phyloP scores from a whole-genome alignment of 2,329 filamentous ascomycete genomes.

The Aspergillus puulaauensis region DNA sequence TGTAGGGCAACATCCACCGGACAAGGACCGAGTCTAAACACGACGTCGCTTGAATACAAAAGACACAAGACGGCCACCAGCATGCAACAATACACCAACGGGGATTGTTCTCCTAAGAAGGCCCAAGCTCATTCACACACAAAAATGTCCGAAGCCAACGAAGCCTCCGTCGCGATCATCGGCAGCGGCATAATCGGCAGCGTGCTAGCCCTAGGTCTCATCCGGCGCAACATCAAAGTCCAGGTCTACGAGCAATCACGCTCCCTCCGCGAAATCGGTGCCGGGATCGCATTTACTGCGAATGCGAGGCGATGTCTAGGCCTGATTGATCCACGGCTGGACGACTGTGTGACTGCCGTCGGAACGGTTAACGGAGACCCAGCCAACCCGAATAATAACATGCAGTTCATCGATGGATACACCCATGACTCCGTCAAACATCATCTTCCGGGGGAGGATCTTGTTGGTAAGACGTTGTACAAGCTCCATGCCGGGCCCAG shows the following conservation, averaged over 20 bases:
- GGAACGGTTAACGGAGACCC: conserved; percentile 11
- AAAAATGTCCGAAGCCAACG: not conserved
- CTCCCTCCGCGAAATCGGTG: conserved; percentile 24
- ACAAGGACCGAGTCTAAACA: not conserved
- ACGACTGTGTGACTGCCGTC: conserved; percentile 15
- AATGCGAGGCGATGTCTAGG: conserved; percentile 23
- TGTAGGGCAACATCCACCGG: not conserved
- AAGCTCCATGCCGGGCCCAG: conserved; percentile 14
- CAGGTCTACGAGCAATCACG: conserved; percentile 28
- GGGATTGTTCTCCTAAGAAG: too few species aligned
- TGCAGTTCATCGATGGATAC: conserved; percentile 27
- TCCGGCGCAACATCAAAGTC: conserved; percentile 19
- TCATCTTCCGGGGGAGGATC: not conserved
- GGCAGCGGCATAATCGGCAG: conserved; percentile 31
- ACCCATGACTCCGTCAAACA: conserved; percentile 18
- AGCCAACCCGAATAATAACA: conserved; percentile 16
- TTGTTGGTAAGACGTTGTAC: conserved; percentile 17
- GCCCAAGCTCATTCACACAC: not conserved
- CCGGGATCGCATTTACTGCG: conserved; percentile 26
- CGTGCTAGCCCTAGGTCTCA: conserved; percentile 25
- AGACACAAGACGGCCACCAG: conserved; percentile 1
- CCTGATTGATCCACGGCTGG: conserved; percentile 17
- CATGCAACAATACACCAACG: not conserved
- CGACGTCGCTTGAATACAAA: not conserved
- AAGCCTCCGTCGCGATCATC: conserved; percentile 26